Conservation (phyloP, 116 monocot species). For the Phalaenopsis hybrid region DNA sequence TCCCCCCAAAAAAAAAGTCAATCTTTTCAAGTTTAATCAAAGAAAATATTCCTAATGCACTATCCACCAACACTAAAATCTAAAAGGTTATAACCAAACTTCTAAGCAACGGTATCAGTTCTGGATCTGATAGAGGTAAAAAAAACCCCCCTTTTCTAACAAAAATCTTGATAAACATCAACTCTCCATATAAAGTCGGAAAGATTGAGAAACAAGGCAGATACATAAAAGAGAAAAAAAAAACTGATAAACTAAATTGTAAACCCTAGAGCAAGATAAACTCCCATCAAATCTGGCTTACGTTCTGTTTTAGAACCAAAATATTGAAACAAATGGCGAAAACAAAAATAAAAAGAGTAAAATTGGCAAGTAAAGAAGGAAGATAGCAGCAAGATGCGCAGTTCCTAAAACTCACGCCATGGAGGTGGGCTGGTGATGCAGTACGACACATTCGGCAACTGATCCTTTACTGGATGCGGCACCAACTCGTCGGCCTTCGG, state of each 20-base stretch:
- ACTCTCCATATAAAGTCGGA: neutral
- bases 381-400: neutral
- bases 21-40: neutral
- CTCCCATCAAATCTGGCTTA: neutral
- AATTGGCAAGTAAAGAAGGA: neutral
- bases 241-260: neutral
- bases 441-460: constrained; percentile 65
- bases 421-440: constrained; percentile 91
- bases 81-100: neutral
- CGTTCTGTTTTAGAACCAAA: neutral
- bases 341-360: neutral
- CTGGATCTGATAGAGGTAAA: neutral
- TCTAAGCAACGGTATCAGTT: neutral
- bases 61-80: neutral
- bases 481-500: constrained; percentile 67
- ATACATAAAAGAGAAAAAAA: neutral
- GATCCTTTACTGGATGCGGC: constrained; percentile 71
- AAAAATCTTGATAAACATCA: neutral
- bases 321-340: neutral
- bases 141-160: neutral
- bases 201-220: neutral
- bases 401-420: constrained; percentile 47
- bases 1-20: neutral
- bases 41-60: neutral
- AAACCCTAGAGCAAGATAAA: constrained; percentile 2